Conservation (phyloP, 169 alveolate genomes). For the Babesia ovata region DNA sequence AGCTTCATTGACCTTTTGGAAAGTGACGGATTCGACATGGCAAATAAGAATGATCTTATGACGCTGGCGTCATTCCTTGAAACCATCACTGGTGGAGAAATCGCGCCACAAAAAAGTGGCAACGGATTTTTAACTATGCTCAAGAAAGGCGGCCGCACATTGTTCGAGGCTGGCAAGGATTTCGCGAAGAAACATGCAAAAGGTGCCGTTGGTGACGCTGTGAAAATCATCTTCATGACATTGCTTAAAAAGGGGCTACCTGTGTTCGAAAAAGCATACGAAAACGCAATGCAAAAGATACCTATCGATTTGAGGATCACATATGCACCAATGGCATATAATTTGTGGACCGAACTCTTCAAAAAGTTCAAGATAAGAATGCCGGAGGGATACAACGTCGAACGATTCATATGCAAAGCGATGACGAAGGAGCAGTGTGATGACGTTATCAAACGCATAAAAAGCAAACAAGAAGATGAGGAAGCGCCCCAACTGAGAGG, state of each 20-base stretch:
- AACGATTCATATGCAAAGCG: conserved; percentile 45
- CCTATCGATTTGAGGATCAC: conserved; percentile 45
- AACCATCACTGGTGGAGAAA: conserved; percentile 2
- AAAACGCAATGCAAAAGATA: conserved; percentile 39
- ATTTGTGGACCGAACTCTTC: conserved; percentile 46
- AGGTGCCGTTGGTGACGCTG: conserved; percentile 14
- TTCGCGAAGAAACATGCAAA: conserved; percentile 26
- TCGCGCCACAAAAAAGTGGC: background rate
- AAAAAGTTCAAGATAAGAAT: conserved; percentile 38
- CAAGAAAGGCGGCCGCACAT: conserved; percentile 16
- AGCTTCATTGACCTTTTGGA: conserved; percentile 18
- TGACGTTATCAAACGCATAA: background rate
- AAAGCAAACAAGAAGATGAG: background rate
- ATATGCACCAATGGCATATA: conserved; percentile 58
- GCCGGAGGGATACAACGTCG: conserved; percentile 47
- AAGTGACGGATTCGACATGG: conserved; percentile 17
- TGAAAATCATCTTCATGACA: conserved; percentile 1
- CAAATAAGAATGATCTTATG: background rate
- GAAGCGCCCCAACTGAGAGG: conserved; percentile 6
- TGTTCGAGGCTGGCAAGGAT: conserved; percentile 7
- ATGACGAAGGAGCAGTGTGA: conserved; percentile 46
- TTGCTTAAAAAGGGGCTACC: conserved; percentile 54
- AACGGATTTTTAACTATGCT: conserved; percentile 11
- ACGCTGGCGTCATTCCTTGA: conserved; percentile 29
- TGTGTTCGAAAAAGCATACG: conserved; percentile 35